Percentiles rank a stretch among this genome's conserved stretches.
Conservation (phyloP, 2,329 filamentous ascomycete species). For the Colletotrichum ledebouriae region DNA sequence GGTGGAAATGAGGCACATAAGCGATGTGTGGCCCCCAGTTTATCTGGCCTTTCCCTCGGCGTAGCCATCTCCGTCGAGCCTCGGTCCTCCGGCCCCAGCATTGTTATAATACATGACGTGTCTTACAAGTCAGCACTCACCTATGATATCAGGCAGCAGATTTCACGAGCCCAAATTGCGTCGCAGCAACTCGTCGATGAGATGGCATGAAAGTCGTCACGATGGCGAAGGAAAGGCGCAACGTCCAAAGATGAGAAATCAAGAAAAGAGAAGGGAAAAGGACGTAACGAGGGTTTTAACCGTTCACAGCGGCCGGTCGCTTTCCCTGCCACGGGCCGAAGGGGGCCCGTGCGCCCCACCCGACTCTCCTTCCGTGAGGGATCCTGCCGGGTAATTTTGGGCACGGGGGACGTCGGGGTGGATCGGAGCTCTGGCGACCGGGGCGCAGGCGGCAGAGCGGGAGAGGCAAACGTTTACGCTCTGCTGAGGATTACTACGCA, state of each 20-base stretch:
- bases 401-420: slow-evolving; percentile 31
- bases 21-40: background rate
- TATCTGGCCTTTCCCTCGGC: background rate
- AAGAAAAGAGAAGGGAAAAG: background rate
- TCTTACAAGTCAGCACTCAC: slow-evolving; percentile 12
- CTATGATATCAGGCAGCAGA: background rate
- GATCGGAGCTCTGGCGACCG: slow-evolving; percentile 19
- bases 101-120: slow-evolving; percentile 5
- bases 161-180: background rate
- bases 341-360: slow-evolving; percentile 39
- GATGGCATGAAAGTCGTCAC: background rate
- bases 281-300: slow-evolving; percentile 33
- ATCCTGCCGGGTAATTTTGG: slow-evolving; percentile 43
- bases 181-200: background rate
- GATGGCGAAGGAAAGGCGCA: background rate
- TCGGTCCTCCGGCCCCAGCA: slow-evolving; percentile 13
- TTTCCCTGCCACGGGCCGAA: slow-evolving; percentile 35
- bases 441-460: slow-evolving; percentile 5
- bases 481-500: no score
- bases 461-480: background rate
- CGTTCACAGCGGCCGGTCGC: slow-evolving; percentile 34
- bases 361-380: slow-evolving; percentile 41
- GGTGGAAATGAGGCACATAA: background rate
- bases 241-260: background rate
- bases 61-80: slow-evolving; percentile 15